Base-by-base conservation (phyloP, 495 filamentous ascomycete genomes). In the Tirmania nivea region DNA sequence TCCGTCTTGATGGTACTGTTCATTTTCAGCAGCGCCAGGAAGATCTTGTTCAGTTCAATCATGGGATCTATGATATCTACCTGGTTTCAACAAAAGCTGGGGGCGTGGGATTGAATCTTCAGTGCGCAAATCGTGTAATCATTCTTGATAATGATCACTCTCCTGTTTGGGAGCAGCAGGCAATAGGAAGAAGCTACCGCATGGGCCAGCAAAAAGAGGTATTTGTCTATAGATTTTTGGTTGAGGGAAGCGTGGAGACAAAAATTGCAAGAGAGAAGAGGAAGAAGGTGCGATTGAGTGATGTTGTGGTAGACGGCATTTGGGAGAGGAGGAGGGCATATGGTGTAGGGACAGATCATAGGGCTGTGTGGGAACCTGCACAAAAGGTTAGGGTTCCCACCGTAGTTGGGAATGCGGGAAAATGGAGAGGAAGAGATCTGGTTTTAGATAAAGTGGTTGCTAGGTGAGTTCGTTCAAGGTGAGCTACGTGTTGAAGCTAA, bases 1-100 rank as follows among this genome's bases (percentile, higher is more conserved):
- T 83, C 34, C 81, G 90, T 39, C 94, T 97, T 90, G 90, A 96
- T 62, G 90, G 90, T 31, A 79, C 76, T 48, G 96, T 89, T 5
- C 74, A 78, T 1, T 84, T 95, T 61, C 80, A 83, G 55, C 74
- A 79, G 37, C 80, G 90, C 10, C 90, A 95, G 64, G 69, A 67
- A 8, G 72, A 95, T 50, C 86, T 97, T 9, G 86, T 94, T 59
- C 78, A 83, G 54, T 97, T 97, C 74, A 96, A 97, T 63, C 14
- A 19, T 45, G 39, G 39, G 39, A 45, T 19, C 12, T 45, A 14
- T 45, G 39, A 45, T 45, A 45, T 93, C 1, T 86, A 83, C 58
- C 70, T 94, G 3, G 83, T 94, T 31, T 93, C 86, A 0, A 94
- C 87, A 2, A 74, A 63, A 53, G 84, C 88, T 17, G 87, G 87